Conservation (phyloP, 257 asterid species). For the Solanum sejunctum region DNA sequence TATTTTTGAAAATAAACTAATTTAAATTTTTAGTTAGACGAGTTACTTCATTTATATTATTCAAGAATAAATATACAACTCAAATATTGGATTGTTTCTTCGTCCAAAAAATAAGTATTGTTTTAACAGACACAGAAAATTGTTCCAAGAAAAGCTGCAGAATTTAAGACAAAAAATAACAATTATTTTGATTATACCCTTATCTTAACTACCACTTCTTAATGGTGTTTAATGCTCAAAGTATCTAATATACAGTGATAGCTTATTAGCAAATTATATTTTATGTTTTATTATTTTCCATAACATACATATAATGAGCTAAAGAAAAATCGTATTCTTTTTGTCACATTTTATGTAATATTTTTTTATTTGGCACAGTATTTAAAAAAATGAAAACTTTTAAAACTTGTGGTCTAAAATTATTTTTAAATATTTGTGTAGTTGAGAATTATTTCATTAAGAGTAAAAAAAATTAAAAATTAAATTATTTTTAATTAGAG, state of each 20-base stretch:
- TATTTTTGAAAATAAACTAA: too few species aligned
- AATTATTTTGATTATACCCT: too few species aligned
- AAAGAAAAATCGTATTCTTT: neutral
- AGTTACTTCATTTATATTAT: neutral
- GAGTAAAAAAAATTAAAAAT: too few species aligned
- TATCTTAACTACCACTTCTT: neutral
- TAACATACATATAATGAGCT: neutral
- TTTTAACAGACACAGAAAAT: neutral
- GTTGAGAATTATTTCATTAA: too few species aligned
- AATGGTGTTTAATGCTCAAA: neutral
- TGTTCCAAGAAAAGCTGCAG: neutral
- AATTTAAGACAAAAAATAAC: too few species aligned
- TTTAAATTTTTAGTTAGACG: too few species aligned
- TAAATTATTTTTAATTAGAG: too few species aligned
- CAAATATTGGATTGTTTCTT: neutral
- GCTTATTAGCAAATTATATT: neutral
- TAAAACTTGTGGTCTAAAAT: too few species aligned
- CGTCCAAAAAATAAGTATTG: neutral
- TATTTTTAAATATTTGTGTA: too few species aligned
- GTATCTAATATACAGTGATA: neutral
- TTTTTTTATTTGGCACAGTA: too few species aligned
- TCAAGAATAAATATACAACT: neutral
- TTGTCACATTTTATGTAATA: too few species aligned
- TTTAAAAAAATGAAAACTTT: too few species aligned
- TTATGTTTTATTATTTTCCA: neutral